Percentiles rank a stretch among this genome's conserved stretches.
phyloP scores from a whole-genome alignment of 441 rosid genomes.

The Biscutella laevigata region DNA sequence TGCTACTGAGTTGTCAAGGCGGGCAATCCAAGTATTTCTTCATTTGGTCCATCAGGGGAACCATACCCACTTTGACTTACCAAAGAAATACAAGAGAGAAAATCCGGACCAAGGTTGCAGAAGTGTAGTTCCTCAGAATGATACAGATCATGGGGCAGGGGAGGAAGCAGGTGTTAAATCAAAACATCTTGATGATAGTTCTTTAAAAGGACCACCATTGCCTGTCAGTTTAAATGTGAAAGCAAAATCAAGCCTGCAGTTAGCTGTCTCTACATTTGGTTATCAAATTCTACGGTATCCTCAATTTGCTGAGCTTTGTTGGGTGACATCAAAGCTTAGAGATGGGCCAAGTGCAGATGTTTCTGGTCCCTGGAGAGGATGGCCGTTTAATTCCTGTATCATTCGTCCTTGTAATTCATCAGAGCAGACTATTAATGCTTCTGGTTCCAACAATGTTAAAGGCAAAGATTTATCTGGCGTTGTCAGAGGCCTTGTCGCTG shows the following conservation, averaged over 20 bases:
- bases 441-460: constrained; percentile 43
- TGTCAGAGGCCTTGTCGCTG: constrained; percentile 80
- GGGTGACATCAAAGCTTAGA: constrained; percentile 88
- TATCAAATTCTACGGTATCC: constrained; percentile 80
- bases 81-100: constrained; percentile 24
- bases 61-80: constrained; percentile 31
- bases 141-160: constrained; percentile 20
- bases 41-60: constrained; percentile 56
- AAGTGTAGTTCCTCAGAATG: constrained; percentile 18
- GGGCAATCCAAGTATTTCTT: constrained; percentile 52
- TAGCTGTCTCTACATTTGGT: constrained; percentile 75
- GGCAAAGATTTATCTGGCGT: constrained; percentile 54
- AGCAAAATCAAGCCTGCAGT: constrained; percentile 64
- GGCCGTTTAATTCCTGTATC: constrained; percentile 95
- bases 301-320: constrained; percentile 97
- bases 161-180: constrained; percentile 25
- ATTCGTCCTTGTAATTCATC: constrained; percentile 47
- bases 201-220: constrained; percentile 30
- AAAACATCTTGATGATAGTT: constrained; percentile 32
- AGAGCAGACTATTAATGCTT: constrained; percentile 38
- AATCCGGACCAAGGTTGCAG: constrained; percentile 21
- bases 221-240: constrained; percentile 45
- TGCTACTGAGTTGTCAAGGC: constrained; percentile 56
- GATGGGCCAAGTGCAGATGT: constrained; percentile 82
- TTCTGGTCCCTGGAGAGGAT: constrained; percentile 82